Evolutionary conservation across 106 monocot genomes (phyloP), one percentile per base, ranked within the genome.

Genomic region (Gastrodia elata): DNA sequence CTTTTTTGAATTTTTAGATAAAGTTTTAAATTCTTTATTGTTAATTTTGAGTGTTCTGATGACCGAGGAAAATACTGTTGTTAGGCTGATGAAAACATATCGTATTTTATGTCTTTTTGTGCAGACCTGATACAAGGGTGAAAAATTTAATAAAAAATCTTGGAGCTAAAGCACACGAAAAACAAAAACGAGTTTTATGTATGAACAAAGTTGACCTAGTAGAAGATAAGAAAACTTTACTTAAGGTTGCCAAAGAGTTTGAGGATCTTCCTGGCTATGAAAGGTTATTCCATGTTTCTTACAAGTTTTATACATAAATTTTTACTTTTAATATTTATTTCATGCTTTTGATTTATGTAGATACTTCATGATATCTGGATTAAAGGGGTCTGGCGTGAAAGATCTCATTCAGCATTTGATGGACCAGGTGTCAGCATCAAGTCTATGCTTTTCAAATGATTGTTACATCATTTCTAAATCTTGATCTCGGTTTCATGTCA

Each of bases 131-230:
- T 67, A 73, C 44, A 22, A 84, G 98, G 72, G 98, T 98, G 58
- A 79, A 75, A 65, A 98, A 80, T 67, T 90, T 98, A 75, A 85
- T 98, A 75, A 93, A 82, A 75, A 73, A 76, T 65, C 72, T 98
- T n/a, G 98, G 98, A 56, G 80, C 49, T 44, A 69, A 88, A 72
- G 83, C 70, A 35, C 81, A 88, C 8, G 74, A 83, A 39, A 80
- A 75, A 38, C 90, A 98, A 73, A 90, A 85, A 70, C 80, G 98
- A 52, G 68, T 98, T 16, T 85, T 98, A 75, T 98, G 98, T 80
- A 91, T 98, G 93, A 98, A 98, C 65, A 98, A 98, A 78, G 82
- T 98, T 82, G 98, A 98, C 74, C 79, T 93, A 26, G 87, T 98
- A 30, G 78, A 86, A 48, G 88, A 91, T 41, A 98, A 93, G 70